phyloP scores from a whole-genome alignment of 140 eudicot genomes.

The Bidens hawaiensis region DNA sequence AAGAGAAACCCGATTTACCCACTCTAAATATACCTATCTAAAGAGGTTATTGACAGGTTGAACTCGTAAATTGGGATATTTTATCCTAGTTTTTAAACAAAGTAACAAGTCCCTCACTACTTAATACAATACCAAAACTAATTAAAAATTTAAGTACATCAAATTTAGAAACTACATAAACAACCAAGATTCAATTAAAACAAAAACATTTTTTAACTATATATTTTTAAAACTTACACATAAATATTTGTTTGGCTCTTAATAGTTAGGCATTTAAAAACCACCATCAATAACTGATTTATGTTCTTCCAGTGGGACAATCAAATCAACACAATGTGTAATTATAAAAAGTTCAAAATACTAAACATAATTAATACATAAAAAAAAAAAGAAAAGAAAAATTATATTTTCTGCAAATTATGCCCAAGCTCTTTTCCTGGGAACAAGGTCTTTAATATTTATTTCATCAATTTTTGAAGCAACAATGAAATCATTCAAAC shows the following conservation, averaged over 20 bases:
- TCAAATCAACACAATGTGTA: constrained; percentile 1
- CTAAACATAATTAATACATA: neutral
- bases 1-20: too few relatives aligned
- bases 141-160: too few relatives aligned
- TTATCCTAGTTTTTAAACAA: too few relatives aligned
- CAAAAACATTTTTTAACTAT: neutral
- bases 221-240: neutral
- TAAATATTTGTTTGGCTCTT: neutral
- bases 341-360: constrained; percentile 1
- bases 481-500: constrained; percentile 89
- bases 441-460: constrained; percentile 75
- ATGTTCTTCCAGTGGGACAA: neutral
- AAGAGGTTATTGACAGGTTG: too few relatives aligned
- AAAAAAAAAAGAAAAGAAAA: constrained; percentile 5
- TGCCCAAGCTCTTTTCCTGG: constrained; percentile 90
- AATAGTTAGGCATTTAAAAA: neutral
- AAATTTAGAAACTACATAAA: neutral
- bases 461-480: constrained; percentile 88
- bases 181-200: too few relatives aligned
- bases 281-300: neutral
- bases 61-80: too few relatives aligned
- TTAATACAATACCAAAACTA: too few relatives aligned
- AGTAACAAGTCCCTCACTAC: too few relatives aligned
- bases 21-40: too few relatives aligned
- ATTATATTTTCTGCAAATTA: constrained; percentile 24